Conservation (phyloP, 208 protist species). For the Leishmania martiniquensis region DNA sequence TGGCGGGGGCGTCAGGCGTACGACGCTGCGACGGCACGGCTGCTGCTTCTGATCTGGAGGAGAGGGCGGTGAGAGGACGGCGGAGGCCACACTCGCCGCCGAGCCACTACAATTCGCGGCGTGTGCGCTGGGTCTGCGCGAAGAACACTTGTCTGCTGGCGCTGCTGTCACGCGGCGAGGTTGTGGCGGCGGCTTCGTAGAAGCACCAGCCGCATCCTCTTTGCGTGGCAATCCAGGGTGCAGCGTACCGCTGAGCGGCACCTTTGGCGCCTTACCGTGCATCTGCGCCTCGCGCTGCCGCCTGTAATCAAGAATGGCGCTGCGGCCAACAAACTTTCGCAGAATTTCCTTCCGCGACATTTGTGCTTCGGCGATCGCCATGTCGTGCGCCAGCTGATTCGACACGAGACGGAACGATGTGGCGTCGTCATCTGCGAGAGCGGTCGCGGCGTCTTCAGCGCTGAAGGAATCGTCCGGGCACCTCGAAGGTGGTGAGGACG, state of each 20-base stretch:
- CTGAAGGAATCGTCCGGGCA: not conserved
- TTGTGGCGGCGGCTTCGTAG: not conserved
- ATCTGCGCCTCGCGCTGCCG: conserved; percentile 40
- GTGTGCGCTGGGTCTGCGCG: conserved; percentile 2
- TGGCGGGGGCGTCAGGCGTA: conserved; percentile 19
- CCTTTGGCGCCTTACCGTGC: conserved; percentile 6
- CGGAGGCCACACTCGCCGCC: not conserved
- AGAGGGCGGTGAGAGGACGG: conserved; percentile 1
- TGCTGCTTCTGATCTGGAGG: not conserved
- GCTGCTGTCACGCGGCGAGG: not conserved
- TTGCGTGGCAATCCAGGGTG: conserved; percentile 2
- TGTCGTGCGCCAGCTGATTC: conserved; percentile 16
- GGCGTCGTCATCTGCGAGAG: not conserved
- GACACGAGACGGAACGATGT: conserved; percentile 18
- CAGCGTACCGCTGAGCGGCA: conserved; percentile 5
- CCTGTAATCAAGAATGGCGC: conserved; percentile 52
- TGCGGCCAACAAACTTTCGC: conserved; percentile 64
- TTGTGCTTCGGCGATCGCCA: conserved; percentile 5
- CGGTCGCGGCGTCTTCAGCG: not conserved
- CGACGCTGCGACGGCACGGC: conserved; percentile 25
- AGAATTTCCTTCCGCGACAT: conserved; percentile 22
- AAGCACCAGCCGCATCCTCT: not conserved
- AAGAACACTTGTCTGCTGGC: not conserved
- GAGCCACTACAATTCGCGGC: not conserved
- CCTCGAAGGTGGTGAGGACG: not conserved